These are phyloP conservation scores for Candida vartiovaarae DNA, from an alignment of 805 yeast species.

Conservation along the genomic window DNA sequence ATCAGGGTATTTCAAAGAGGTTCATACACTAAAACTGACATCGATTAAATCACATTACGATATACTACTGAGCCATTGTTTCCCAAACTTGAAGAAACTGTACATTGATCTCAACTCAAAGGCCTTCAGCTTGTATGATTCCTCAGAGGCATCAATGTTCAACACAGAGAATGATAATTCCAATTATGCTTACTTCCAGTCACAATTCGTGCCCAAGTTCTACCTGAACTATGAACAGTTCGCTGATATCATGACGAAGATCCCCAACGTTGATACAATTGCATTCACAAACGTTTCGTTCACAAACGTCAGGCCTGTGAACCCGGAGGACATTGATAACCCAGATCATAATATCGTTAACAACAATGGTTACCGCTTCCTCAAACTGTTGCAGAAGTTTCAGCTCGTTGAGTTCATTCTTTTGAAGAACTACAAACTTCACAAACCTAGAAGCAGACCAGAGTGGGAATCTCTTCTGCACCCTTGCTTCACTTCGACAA, in stretches of 20 bases:
- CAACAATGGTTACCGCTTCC: slow-evolving; percentile 28
- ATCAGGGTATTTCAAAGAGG: slow-evolving; percentile 35
- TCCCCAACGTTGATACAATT: slow-evolving; percentile 15
- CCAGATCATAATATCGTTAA: slow-evolving; percentile 27
- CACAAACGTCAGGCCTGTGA: slow-evolving; percentile 20
- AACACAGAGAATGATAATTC: slow-evolving; percentile 19
- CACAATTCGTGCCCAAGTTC: slow-evolving; percentile 24
- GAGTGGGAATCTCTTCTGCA: slow-evolving; percentile 32
- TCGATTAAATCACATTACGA: slow-evolving; percentile 38
- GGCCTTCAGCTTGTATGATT: slow-evolving; percentile 28
- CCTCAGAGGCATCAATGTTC: slow-evolving; percentile 12
- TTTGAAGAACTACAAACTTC: slow-evolving; percentile 30
- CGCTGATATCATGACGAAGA: slow-evolving; percentile 12
- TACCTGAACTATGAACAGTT: slow-evolving; percentile 19
- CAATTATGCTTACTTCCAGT: slow-evolving; percentile 22
- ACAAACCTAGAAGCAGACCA: slow-evolving; percentile 30
- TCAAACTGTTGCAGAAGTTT: slow-evolving; percentile 26
- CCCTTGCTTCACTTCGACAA: slow-evolving; percentile 28
- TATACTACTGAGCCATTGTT: slow-evolving; percentile 42
- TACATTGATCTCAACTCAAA: slow-evolving; percentile 43
- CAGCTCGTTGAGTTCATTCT: slow-evolving; percentile 29
- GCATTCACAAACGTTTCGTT: slow-evolving; percentile 20
- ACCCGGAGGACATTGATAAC: slow-evolving; percentile 21
- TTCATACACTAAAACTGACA: slow-evolving; percentile 30
- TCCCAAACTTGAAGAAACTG: slow-evolving; percentile 31